Evolutionary conservation across 768 basidiomycete species (phyloP).

Genomic region (Jaapia argillacea): DNA sequence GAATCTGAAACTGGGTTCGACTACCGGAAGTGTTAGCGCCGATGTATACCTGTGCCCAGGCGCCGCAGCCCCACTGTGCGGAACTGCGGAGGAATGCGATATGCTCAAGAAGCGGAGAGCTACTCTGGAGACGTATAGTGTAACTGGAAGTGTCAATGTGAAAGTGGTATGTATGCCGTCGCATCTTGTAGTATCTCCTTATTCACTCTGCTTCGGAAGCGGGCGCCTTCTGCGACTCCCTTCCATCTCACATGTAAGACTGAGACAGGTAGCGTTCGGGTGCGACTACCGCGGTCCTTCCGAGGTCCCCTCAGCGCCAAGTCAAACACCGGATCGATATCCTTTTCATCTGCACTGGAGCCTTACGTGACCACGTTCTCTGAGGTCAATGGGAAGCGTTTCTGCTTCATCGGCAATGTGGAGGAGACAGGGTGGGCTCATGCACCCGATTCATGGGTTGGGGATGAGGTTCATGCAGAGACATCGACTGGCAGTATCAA

Average conservation of each 20-base stretch:
- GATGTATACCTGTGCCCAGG: neutral
- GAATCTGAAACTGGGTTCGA: neutral
- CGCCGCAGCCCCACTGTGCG: no score
- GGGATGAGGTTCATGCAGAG: neutral
- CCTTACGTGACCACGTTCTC: neutral
- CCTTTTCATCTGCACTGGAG: neutral
- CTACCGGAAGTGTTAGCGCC: neutral
- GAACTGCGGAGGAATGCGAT: neutral
- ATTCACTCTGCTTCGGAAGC: no score
- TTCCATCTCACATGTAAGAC: neutral
- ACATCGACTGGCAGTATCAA: neutral
- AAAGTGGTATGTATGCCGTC: neutral
- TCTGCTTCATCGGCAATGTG: neutral
- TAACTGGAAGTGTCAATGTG: neutral
- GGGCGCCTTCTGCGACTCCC: no score
- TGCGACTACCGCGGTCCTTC: neutral
- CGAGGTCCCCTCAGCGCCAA: neutral
- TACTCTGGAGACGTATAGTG: neutral
- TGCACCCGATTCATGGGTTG: neutral
- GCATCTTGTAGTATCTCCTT: no score
- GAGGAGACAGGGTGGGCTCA: neutral
- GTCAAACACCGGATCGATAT: neutral
- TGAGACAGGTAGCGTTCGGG: neutral
- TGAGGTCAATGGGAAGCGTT: neutral
- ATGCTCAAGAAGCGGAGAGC: neutral